These are phyloP conservation scores for Nannochloris sp. DNA, from an alignment of 139 green algal species.

Conservation along the genomic window DNA sequence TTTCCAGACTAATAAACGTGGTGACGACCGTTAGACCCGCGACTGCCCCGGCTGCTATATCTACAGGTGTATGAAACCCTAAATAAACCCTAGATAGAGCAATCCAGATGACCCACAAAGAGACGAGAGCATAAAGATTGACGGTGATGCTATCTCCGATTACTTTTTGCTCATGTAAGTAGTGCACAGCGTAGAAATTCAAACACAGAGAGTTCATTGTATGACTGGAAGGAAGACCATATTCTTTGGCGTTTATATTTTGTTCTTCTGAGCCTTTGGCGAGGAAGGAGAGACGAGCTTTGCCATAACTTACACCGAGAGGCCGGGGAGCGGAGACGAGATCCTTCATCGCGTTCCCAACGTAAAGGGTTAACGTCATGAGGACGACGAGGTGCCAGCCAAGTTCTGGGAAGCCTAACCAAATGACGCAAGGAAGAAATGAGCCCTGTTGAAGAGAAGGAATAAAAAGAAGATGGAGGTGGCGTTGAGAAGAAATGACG, in stretches of 20 bases:
- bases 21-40: conserved; percentile 28
- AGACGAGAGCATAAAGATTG: conserved; percentile 19
- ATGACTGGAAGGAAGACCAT: conserved; percentile 40
- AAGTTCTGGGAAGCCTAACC: conserved; percentile 24
- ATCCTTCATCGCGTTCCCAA: conserved; percentile 50
- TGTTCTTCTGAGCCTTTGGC: conserved; percentile 12
- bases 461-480: conserved; percentile 4
- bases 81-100: conserved; percentile 37
- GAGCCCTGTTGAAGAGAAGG: conserved; percentile 14
- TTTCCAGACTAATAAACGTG: conserved; percentile 26
- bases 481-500: too few relatives aligned
- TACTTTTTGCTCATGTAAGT: conserved; percentile 24
- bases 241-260: conserved; percentile 40
- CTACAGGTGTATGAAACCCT: conserved; percentile 44
- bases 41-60: conserved; percentile 34
- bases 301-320: conserved; percentile 18
- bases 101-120: conserved; percentile 36
- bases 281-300: conserved; percentile 12
- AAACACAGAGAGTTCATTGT: conserved; percentile 44
- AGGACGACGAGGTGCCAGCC: conserved; percentile 9
- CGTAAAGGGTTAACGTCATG: conserved; percentile 36
- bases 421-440: conserved; percentile 20
- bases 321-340: conserved; percentile 37
- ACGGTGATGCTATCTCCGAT: conserved; percentile 6
- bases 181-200: conserved; percentile 34